Base-by-base conservation (phyloP, 495 filamentous ascomycete species). In the Aspergillus sclerotioniger region DNA sequence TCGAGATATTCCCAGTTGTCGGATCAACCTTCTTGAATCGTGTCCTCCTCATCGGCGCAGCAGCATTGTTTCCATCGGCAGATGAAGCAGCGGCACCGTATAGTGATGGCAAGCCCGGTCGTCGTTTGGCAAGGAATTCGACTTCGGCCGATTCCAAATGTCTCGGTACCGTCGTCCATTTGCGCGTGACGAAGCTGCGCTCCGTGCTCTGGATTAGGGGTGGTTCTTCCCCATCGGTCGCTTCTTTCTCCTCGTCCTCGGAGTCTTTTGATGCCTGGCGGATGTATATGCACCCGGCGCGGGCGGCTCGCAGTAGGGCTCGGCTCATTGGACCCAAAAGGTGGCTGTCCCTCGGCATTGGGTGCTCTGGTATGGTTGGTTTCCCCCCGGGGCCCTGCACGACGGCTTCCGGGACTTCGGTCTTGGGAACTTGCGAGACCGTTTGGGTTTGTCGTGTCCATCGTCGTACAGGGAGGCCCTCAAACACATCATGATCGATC, bases 401-500 rank as follows among this genome's bases (percentile, higher is more conserved):
- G 15, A 65, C 43, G 49, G 76, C 49, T 51, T 77, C 70, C 37
- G 72, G 72, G 1, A 71, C 78, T 17, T 86, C 84, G 25, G 80
- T 69, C 19, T 83, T 83, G 0, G 80, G 77, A 0, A 84, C 83
- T 47, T 90, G 85, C 51, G 84, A 88, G 61, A 95, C 72, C 35
- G 79, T 88, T 29, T 93, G 84, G 71, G 73, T 77, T 65, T 87
- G 82, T 54, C 84, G 84, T 57, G 87, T 84, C 91, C 92, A 98
- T 80, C 95, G 90, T 57, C 92, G 88, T 48, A 98, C 86, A 17
- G 94, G 94, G 6, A 98, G 80, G 45, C 94, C 92, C 72, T 98
- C 93, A 60, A 96, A 94, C 63, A 97, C 86, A 78, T 98, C 95
- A 69, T 96, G 91, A 64, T 98, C 94, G 45, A 89, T 84, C 67